Evolutionary conservation across 768 basidiomycete species (phyloP), one percentile per base, ranked within the genome.

Genomic region (Mycena latifolia): DNA sequence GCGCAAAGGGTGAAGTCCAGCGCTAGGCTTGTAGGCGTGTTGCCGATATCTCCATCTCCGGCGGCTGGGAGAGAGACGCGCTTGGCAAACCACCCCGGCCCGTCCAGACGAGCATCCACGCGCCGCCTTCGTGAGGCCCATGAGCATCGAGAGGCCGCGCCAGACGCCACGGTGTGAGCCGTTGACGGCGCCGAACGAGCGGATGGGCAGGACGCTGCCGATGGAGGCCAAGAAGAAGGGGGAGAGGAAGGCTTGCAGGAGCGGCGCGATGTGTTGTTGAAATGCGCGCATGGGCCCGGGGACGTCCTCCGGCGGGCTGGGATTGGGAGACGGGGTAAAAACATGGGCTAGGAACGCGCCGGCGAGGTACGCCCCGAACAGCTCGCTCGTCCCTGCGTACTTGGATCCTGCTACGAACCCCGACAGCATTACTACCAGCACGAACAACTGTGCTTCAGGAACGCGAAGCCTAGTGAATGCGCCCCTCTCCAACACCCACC

Each of bases 211-310:
- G 0, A 86, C 80, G 52, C 78, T 81, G 1, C 89, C 90, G 48
- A 92, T 88, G 39, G 87, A 88, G 8, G 84, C 87, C 66, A 92
- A 92, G 80, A 92, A 92, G 3, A 91, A 73, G 1, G 91, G 90
- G 0, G 83, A 81, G 27, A 91, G 77, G 37, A 91, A 68, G 47
- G 74, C 73, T 47, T 77, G 69, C 54, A 84, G 77, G 20, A 84
- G 46, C 18, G 82, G 82, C 48, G 66, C 63, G 56, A 87, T 66
- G 61, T 80, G 76, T 2, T 52, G 41, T 11, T 79, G 70, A 75
- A 84, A 88, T 7, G 80, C 65, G 58, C 17, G 51, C 25, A 31
- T 67, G 57, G 33, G 67, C 67, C 41, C 51, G 48, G 53, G 45
- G 17, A 31, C 22, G 20, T 55, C 35, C 17, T 48, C 14, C 28